phyloP scores from a whole-genome alignment of 352 stramenopile species.

The Globisporangium ultimum region DNA sequence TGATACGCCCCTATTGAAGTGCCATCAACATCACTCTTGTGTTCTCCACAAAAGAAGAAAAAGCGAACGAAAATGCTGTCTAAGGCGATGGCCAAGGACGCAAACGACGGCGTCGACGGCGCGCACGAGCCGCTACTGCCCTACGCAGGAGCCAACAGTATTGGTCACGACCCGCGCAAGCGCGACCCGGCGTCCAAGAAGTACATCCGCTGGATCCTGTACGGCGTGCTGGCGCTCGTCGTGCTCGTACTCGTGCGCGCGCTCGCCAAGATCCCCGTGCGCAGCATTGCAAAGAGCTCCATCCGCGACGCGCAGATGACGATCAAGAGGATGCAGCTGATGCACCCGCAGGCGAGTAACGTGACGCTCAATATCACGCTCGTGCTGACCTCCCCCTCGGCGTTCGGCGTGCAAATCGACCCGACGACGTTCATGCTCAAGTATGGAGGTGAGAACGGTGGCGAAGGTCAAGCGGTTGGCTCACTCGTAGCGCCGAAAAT shows the following conservation, averaged over 20 bases:
- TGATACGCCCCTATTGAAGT: slow-evolving; percentile 5
- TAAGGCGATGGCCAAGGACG: slow-evolving; percentile 13
- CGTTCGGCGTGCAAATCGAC: slow-evolving; percentile 45
- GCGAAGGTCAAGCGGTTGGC: slow-evolving; percentile 26
- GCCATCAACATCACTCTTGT: slow-evolving; percentile 4
- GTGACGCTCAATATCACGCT: slow-evolving; percentile 55
- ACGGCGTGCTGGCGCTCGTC: slow-evolving; percentile 16
- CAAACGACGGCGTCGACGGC: slow-evolving; percentile 6
- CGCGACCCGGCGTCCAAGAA: background rate
- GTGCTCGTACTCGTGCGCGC: slow-evolving; percentile 32
- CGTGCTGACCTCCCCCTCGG: slow-evolving; percentile 42
- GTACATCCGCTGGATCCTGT: slow-evolving; percentile 8
- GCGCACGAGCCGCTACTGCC: slow-evolving; percentile 17
- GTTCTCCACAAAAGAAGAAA: background rate
- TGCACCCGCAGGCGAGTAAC: slow-evolving; percentile 21
- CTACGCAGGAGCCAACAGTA: background rate
- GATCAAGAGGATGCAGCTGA: slow-evolving; percentile 60
- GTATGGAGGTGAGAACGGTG: slow-evolving; percentile 19
- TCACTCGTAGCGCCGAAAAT: slow-evolving; percentile 47
- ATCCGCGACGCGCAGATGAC: slow-evolving; percentile 60
- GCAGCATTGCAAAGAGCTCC: slow-evolving; percentile 45
- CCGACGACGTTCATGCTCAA: slow-evolving; percentile 46
- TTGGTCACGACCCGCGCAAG: background rate
- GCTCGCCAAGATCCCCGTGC: slow-evolving; percentile 49
- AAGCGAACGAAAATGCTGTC: slow-evolving; percentile 10